Percentiles rank a stretch among this genome's conserved stretches.
Conservation (phyloP, 306 rosid genomes). For the Neltuma alba region DNA sequence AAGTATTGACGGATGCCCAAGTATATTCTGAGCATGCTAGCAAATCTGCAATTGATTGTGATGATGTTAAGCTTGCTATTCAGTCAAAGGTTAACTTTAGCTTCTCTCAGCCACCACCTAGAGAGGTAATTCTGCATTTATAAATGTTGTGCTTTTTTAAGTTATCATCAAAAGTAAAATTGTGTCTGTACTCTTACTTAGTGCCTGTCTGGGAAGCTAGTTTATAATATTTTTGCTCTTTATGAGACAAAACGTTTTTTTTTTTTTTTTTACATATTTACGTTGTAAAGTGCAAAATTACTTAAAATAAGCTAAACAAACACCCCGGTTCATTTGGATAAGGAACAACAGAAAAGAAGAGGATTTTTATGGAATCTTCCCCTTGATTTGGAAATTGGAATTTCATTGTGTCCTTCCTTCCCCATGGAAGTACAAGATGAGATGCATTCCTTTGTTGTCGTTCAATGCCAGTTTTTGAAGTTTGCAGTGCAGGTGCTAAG, state of each 20-base stretch:
- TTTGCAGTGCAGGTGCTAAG: not conserved
- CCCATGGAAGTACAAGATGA: not conserved
- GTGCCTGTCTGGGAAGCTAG: too few species aligned
- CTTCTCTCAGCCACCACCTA: slow-evolving; percentile 94
- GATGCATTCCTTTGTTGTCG: not conserved
- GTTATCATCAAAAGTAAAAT: too few species aligned
- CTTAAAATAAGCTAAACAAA: too few species aligned
- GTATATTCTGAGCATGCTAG: slow-evolving; percentile 91
- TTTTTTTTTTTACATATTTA: too few species aligned
- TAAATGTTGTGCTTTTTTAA: too few species aligned
- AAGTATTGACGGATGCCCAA: slow-evolving; percentile 78
- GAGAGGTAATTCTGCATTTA: slow-evolving; percentile 78
- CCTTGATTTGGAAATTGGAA: not conserved
- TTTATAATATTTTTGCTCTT: too few species aligned
- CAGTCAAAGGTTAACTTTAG: slow-evolving; percentile 88
- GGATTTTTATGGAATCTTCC: not conserved
- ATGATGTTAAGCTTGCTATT: slow-evolving; percentile 88
- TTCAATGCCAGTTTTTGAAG: not conserved
- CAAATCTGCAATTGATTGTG: slow-evolving; percentile 76
- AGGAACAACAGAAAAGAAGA: not conserved
- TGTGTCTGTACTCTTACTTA: too few species aligned
- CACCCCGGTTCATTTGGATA: too few species aligned
- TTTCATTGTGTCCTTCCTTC: not conserved
- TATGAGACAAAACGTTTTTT: too few species aligned
- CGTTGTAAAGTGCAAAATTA: too few species aligned